Evolutionary conservation across 176 grass and related monocot genomes (phyloP), one percentile per base, ranked within the genome.

Genomic region (Typha latifolia): DNA sequence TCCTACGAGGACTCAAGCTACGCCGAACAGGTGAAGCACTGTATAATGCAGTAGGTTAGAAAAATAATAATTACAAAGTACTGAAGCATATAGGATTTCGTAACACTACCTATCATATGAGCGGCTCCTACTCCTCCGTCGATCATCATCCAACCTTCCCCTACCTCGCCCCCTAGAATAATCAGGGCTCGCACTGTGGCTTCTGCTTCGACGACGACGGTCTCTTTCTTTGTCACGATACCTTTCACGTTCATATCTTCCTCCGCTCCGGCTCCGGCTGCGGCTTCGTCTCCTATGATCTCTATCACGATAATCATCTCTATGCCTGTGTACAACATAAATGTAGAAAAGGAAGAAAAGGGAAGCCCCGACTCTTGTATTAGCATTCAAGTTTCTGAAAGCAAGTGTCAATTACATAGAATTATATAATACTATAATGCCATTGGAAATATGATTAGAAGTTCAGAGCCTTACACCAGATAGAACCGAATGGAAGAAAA

Each of bases 1-100:
- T 76, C 32, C 64, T 76, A 27, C 32, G 32, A 67, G 73, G 73
- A 43, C 37, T 43, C 37, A 43, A 63, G 64, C 83, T 97, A 72
- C 73, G 81, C 57, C 74, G 70, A 64, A n/a, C 59, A 63, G 88
- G 87, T 22, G 83, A 92, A 34, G 10, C 72, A 78, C 88, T 93
- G 75, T 15, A 47, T 19, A 49, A n/a, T n/a, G 72, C 16, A n/a
- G 64, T 81, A 51, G 10, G 61, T 64, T 23, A 49, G 18, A 55
- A 1, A 10, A 43, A n/a, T n/a, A 47, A 37, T 0, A 27, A 48
- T 20, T 1, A 57, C 66, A 11, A 69, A 52, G 49, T 12, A 48
- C 51, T 69, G 47, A 27, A 61, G 4, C n/a, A 68, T 50, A 21
- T 37, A 34, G 65, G 49, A 76, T 52, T 47, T 61, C 49, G 7